phyloP scores from a whole-genome alignment of 345 rosid genomes.

The Euphorbia lathyris region DNA sequence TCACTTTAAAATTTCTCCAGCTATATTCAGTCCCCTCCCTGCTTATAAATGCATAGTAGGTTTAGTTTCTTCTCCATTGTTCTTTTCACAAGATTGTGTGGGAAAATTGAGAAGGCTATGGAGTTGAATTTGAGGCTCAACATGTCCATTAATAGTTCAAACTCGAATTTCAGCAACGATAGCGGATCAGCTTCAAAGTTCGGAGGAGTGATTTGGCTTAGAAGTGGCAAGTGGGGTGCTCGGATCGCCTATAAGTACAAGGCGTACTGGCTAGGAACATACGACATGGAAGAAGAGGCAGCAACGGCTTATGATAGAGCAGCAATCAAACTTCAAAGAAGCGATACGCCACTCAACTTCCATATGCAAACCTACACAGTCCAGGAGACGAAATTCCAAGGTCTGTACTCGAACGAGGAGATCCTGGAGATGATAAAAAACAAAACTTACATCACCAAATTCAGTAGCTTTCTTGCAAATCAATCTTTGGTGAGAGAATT shows the following conservation, averaged over 20 bases:
- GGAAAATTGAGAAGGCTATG: neutral
- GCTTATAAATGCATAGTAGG: conserved; percentile 1
- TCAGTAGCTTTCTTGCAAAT: neutral
- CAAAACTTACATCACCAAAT: conserved; percentile 10
- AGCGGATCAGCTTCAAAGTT: conserved; percentile 14
- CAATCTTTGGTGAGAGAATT: neutral
- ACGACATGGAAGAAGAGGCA: conserved; percentile 20
- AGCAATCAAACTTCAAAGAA: conserved; percentile 27
- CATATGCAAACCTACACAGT: neutral
- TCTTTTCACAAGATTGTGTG: too few species aligned
- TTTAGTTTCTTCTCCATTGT: neutral
- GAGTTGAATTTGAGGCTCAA: neutral
- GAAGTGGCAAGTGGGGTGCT: conserved; percentile 29
- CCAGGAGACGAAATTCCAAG: conserved; percentile 23
- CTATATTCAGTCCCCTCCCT: neutral
- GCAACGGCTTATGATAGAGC: conserved; percentile 34
- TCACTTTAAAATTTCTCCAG: neutral
- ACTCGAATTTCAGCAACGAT: neutral
- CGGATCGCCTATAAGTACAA: conserved; percentile 24
- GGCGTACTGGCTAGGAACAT: conserved; percentile 29
- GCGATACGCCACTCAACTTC: conserved; percentile 22
- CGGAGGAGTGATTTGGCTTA: conserved; percentile 20
- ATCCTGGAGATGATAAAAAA: conserved; percentile 23
- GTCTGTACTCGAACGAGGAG: conserved; percentile 13
- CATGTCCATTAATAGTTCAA: conserved; percentile 1